Evolutionary conservation across 345 rosid genomes (phyloP), one percentile per base, ranked within the genome.

Genomic region (Citrus unshiu): DNA sequence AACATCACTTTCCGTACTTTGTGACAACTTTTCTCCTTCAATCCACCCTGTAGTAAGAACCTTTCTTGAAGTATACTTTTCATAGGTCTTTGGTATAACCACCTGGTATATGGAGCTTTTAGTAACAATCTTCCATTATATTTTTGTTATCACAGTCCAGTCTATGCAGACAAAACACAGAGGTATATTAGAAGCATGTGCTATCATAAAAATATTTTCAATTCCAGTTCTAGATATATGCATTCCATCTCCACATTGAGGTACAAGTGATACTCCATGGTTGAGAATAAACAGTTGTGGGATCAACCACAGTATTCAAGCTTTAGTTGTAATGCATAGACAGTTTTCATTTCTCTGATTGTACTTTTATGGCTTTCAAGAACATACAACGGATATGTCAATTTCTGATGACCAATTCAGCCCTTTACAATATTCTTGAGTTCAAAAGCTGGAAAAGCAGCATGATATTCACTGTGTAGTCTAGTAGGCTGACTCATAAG

Each of bases 1-100:
- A 40, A 95, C 99, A 78, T 95, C 98, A 88, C 95, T 91, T 81
- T 95, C 99, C 34, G 85, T 92, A 82, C 99, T 95, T 83, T 93
- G 99, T 19, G 99, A 95, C 75, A 95, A 86, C 84, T 93, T 95
- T 80, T 87, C 99, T 66, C 99, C 98, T 4, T 93, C 98, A 59
- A 95, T 76, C 99, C 98, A 95, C 54, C 68, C 80, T 21, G 98
- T 93, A 6, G 97, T 92, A 79, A 95, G 99, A 84, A 95, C 99
- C 90, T 95, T 95, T 87, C 99, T 90, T 72, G 98, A 89, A 40
- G 98, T 93, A 82, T 93, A 92, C 68, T 92, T 92, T 9, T 69
- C 46, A 66, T 95, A 93, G 30, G 99, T 95, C 81, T 86, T 89
- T 25, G 98, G 99, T 63, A 95, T 90, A 83, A 93, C 89, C 70